Conservation (phyloP, 2,329 filamentous ascomycete genomes). For the Rhytidhysteron rufulum region DNA sequence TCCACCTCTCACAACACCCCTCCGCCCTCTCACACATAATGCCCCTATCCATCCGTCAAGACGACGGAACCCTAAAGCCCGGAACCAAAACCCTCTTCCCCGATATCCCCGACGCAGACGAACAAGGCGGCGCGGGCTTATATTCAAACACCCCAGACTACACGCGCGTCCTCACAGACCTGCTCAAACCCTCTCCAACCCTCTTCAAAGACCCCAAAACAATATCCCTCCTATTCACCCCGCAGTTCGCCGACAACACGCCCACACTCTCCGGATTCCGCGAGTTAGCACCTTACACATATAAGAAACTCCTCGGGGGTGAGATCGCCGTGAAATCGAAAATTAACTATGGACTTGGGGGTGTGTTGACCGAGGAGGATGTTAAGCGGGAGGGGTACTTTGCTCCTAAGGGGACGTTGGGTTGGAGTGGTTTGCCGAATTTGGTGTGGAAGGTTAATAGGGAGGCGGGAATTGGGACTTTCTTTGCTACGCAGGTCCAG, state of each 20-base stretch:
- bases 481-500: conserved; percentile 21
- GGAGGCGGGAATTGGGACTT: conserved; percentile 15
- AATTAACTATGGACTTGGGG: conserved; percentile 15
- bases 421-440: conserved; percentile 21
- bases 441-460: conserved; percentile 19
- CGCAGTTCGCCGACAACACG: conserved; percentile 22
- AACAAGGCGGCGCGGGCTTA: conserved; percentile 19
- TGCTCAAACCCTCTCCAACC: conserved; percentile 13
- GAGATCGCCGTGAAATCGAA: conserved; percentile 7
- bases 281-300: conserved; percentile 12
- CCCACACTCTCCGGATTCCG: conserved; percentile 17
- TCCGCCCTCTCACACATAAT: conserved; percentile 15
- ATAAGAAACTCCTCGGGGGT: conserved; percentile 7
- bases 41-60: conserved; percentile 12
- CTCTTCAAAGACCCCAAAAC: conserved; percentile 15
- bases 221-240: conserved; percentile 18
- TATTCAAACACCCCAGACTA: conserved; percentile 19
- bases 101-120: conserved; percentile 7
- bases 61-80: conserved; percentile 15
- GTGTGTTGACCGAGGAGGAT: conserved; percentile 15
- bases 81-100: conserved; percentile 10
- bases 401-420: conserved; percentile 17
- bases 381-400: conserved; percentile 13
- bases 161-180: conserved; percentile 18
- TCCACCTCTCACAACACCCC: conserved; percentile 14